Evolutionary conservation across 371 early-diverging fungal species (phyloP), one percentile per base, ranked within the genome.

Genomic region (Mortierella sp.): DNA sequence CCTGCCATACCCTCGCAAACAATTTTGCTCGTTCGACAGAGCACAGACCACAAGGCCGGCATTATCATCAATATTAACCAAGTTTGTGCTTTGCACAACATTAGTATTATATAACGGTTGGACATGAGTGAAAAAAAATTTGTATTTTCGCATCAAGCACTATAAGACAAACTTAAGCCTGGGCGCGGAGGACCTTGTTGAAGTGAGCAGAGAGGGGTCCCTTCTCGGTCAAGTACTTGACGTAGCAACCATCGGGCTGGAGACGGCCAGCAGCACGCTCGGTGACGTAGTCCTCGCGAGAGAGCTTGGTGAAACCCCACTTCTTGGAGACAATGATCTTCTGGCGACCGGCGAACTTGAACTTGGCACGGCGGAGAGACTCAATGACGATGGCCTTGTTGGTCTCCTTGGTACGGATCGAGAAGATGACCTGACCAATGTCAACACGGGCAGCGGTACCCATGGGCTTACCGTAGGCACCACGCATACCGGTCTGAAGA

Each of bases 401-500:
- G 87, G 83, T 80, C 84, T 98, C 99, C 94, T 97, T 98, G 90
- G 98, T 94, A 87, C 99, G 98, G 87, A 99, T 93, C 77, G 98
- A 97, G 85, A 99, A 91, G 86, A 99, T 93, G 75, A 97, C 92
- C 92, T 99, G 99, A 55, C 99, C 99, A 91, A 99, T 98, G 92
- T 97, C 91, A 87, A 99, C 99, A 90, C 99, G 97, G 75, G 99
- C 99, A 75, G 96, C 99, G 73, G 94, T 91, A 86, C 99, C 99
- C 78, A 94, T 92, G 84, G 99, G 99, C 95, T 99, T 99, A 84
- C 99, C 99, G 87, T 94, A 99, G 84, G 99, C 99, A 88, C 99
- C 99, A 91, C 99, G 97, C 99, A 99, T 99, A 93, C 99, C 99
- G 77, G 96, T 97, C 92, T 99, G 99, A 85, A 99, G 95, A 90